Percentiles rank a stretch among this genome's conserved stretches.
Conservation (phyloP, 192 early-diverging fungal species). For the Coemansia sp. region DNA sequence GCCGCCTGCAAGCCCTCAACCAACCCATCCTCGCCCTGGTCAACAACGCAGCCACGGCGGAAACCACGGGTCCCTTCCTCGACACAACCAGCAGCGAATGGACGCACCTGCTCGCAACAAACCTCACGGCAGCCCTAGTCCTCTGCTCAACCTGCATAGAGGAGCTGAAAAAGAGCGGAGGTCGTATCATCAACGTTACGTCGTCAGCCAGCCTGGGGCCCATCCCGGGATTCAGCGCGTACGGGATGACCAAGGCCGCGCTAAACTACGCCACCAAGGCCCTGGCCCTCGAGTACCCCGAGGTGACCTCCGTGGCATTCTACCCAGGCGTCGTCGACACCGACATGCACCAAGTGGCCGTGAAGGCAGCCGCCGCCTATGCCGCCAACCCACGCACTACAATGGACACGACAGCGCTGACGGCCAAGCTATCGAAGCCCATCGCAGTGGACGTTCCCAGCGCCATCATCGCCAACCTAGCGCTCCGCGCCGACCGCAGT, state of each 20-base stretch:
- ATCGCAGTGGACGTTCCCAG: conserved; percentile 13
- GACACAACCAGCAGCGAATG: conserved; percentile 7
- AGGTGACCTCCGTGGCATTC: conserved; percentile 65
- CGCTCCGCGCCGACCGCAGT: conserved; percentile 15
- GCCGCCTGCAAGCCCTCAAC: not conserved
- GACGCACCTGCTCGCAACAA: conserved; percentile 14
- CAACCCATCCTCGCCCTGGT: conserved; percentile 15
- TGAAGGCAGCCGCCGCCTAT: conserved; percentile 5
- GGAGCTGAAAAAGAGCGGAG: conserved; percentile 1
- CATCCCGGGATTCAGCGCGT: conserved; percentile 29
- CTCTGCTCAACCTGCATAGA: conserved; percentile 10
- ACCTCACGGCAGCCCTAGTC: conserved; percentile 22
- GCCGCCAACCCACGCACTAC: not conserved
- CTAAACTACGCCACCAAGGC: conserved; percentile 67
- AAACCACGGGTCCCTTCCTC: conserved; percentile 27
- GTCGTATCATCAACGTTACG: conserved; percentile 28
- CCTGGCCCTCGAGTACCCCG: conserved; percentile 70
- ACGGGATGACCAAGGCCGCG: conserved; percentile 67
- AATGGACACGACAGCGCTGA: conserved; percentile 4
- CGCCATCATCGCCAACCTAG: conserved; percentile 42
- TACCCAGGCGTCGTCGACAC: conserved; percentile 88
- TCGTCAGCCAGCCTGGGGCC: conserved; percentile 41
- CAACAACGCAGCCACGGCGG: conserved; percentile 40
- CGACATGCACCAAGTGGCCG: conserved; percentile 57
- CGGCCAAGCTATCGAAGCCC: conserved; percentile 18